Conservation (phyloP, 257 asterid species). For the Ilex aquifolium region DNA sequence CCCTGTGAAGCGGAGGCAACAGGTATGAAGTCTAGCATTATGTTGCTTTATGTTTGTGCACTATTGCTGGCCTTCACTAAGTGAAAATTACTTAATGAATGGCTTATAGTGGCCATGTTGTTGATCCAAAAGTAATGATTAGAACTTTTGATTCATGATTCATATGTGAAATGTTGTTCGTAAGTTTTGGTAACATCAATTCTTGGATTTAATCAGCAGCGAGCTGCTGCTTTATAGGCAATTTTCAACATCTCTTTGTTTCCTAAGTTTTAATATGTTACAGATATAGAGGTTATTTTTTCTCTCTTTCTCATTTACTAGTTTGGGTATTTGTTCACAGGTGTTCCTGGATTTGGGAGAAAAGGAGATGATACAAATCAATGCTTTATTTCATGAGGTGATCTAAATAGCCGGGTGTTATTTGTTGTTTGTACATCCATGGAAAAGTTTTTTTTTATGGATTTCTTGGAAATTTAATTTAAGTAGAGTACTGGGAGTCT, state of each 20-base stretch:
- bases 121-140: too few relatives aligned
- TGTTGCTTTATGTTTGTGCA: background rate
- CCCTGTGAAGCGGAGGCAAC: constrained; percentile 92
- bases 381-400: constrained; percentile 82
- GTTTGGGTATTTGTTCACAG: constrained; percentile 33
- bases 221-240: too few relatives aligned
- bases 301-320: constrained; percentile 10
- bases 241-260: too few relatives aligned
- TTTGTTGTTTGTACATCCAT: background rate
- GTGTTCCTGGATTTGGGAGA: constrained; percentile 84
- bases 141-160: too few relatives aligned
- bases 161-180: too few relatives aligned
- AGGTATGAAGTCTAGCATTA: constrained; percentile 25
- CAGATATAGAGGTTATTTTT: background rate
- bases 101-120: too few relatives aligned
- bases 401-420: constrained; percentile 11
- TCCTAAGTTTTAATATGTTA: too few relatives aligned
- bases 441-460: background rate
- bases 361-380: constrained; percentile 68
- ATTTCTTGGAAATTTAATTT: background rate
- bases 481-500: too few relatives aligned
- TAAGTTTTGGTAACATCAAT: too few relatives aligned
- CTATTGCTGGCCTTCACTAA: constrained; percentile 2
- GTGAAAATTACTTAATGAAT: too few relatives aligned
- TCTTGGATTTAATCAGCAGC: too few relatives aligned